Base-by-base conservation (phyloP, 345 rosid genomes). In the Balakata baccata region DNA sequence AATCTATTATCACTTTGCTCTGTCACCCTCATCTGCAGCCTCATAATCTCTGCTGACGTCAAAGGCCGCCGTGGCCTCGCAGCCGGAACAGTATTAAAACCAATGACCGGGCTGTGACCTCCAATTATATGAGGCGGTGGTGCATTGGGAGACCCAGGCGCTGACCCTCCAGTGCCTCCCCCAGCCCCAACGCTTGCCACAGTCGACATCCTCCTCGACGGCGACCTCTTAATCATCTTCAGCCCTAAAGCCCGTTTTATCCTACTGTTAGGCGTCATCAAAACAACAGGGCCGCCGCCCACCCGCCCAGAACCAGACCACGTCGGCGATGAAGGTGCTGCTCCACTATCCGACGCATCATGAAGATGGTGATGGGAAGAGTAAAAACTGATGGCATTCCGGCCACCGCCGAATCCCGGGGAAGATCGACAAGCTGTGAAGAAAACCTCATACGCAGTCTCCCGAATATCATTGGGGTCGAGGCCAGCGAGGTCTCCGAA, bases 41-140 rank as follows among this genome's bases (percentile, higher is more conserved):
- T 89, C 97, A 94, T 92, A 47, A 94, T 87, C 89, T 94, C 98
- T 0, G 97, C 98, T 11, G 95, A 90, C 2, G 98, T 92, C 62
- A 90, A 38, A 14, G 95, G 98, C 50, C 98, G 72, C 71, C 89
- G 79, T 0, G 93, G 87, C 63, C 93, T 85, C 34, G 81, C 45
- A 11, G 79, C 65, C 0, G 76, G 84, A 34, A 84, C 74, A 9
- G 93, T 90, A 52, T 79, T 72, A 78, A 83, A 86, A 41, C 82
- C 85, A 0, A 66, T 22, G 3, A 59, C 80, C 1, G 86, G 85
- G 71, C 87, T 82, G 8, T 77, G 4, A 14, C 76, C 69, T 1
- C 68, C 76, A 9, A 18, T 72, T 14, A 25, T 77, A 66, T 29
- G 57, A 22, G 22, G 59, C 41, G 5, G 47, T 13, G 68, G 73